Conservation (phyloP, 2,329 filamentous ascomycete species). For the Akanthomyces uredinophilus region DNA sequence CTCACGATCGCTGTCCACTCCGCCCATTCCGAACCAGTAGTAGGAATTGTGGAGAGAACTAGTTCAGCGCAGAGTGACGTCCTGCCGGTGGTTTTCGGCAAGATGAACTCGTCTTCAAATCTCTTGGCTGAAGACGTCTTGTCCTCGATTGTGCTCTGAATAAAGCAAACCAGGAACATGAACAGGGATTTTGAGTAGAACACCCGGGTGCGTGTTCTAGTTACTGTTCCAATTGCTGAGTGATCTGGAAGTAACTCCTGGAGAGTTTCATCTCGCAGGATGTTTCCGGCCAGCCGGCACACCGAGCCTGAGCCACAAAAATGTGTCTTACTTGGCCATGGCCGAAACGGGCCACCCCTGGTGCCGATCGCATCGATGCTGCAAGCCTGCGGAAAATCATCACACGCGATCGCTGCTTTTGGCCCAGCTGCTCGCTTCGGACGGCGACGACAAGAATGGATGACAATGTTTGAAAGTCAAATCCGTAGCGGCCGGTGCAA, state of each 20-base stretch:
- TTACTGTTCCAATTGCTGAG: background rate
- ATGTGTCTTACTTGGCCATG: background rate
- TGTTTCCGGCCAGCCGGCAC: background rate
- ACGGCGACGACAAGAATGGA: background rate
- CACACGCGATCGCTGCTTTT: background rate
- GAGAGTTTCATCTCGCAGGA: background rate
- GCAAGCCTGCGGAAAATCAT: background rate
- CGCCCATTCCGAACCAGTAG: background rate
- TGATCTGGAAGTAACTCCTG: background rate
- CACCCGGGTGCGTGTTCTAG: background rate
- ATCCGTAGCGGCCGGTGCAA: background rate
- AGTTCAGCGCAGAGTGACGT: background rate
- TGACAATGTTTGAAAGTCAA: conserved; percentile 3
- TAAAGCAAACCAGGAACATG: background rate
- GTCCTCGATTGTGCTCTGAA: background rate
- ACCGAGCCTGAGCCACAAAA: background rate
- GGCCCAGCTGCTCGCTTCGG: background rate
- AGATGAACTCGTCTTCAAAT: no score
- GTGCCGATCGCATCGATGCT: background rate
- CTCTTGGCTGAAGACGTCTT: background rate
- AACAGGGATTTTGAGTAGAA: background rate
- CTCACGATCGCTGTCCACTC: background rate
- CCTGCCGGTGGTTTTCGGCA: conserved; percentile 1
- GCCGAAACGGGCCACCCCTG: background rate
- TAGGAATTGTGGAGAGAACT: background rate